Percentiles rank a stretch among this genome's conserved stretches.
These are phyloP conservation scores for Fusarium sp. DNA, from an alignment of 2,329 filamentous ascomycete species.

Conservation along the genomic window DNA sequence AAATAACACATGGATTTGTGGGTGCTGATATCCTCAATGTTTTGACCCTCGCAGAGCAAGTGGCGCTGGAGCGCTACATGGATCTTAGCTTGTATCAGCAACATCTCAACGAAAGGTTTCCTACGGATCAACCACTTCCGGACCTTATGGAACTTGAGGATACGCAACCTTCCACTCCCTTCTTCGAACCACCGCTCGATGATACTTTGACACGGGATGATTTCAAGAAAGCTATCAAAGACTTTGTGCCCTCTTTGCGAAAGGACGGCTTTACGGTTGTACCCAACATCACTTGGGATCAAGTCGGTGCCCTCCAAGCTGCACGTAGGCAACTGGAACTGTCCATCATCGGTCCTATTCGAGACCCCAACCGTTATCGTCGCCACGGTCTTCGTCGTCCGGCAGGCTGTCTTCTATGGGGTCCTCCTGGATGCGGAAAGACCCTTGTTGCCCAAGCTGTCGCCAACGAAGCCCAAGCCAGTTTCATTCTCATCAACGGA, in stretches of 20 bases:
- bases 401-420: conserved; percentile 93
- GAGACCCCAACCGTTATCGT: conserved; percentile 79
- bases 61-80: conserved; percentile 49
- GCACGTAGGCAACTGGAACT: conserved; percentile 84
- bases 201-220: conserved; percentile 55
- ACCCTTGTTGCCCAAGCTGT: conserved; percentile 96
- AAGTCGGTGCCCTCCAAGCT: conserved; percentile 86
- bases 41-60: conserved; percentile 58
- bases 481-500: conserved; percentile 98
- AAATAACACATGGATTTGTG: conserved; percentile 90
- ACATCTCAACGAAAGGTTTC: background rate
- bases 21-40: conserved; percentile 84
- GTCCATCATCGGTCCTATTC: conserved; percentile 91
- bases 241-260: conserved; percentile 71
- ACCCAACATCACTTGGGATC: conserved; percentile 90
- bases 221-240: conserved; percentile 79
- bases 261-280: conserved; percentile 96
- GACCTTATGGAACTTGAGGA: conserved; percentile 37
- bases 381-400: conserved; percentile 82
- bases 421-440: conserved; percentile 95
- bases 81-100: background rate
- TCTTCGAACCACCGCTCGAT: conserved; percentile 1
- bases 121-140: background rate
- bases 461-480: conserved; percentile 93
- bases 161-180: background rate